Evolutionary conservation across 1,284 basidiomycete genomes (phyloP).

Genomic region (Cutaneotrichosporon dermatis): DNA sequence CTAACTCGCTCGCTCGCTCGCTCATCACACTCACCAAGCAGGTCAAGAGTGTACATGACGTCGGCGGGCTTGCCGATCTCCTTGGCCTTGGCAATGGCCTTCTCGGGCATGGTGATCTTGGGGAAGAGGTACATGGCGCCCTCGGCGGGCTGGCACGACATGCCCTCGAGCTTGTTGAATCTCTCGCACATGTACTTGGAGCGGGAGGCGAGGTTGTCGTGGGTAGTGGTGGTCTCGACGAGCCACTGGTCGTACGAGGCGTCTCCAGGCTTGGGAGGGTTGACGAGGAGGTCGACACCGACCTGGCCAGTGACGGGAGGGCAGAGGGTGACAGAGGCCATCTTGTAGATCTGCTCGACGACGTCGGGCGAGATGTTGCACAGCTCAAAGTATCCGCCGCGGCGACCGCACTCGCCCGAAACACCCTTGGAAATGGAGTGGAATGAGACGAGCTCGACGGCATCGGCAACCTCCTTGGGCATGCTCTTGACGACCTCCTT

Average conservation of each 20-base stretch:
- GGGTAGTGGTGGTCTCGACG: conserved; percentile 73
- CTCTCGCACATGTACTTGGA: conserved; percentile 68
- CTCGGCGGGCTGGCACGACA: conserved; percentile 75
- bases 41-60: conserved; percentile 74
- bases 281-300: conserved; percentile 84
- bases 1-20: neutral
- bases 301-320: conserved; percentile 76
- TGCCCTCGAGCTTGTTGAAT: conserved; percentile 71
- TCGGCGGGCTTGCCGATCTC: conserved; percentile 73
- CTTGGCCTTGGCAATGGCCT: conserved; percentile 68
- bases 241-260: conserved; percentile 73
- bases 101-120: conserved; percentile 62
- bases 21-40: conserved; percentile 56
- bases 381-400: conserved; percentile 91
- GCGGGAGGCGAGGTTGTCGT: conserved; percentile 66
- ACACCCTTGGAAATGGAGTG: conserved; percentile 95
- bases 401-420: conserved; percentile 84
- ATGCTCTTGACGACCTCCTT: conserved; percentile 71
- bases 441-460: conserved; percentile 79
- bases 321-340: conserved; percentile 83
- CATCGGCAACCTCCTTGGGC: conserved; percentile 52
- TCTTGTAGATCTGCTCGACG: conserved; percentile 85
- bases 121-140: conserved; percentile 89
- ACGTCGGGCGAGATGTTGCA: conserved; percentile 72
- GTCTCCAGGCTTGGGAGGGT: conserved; percentile 71